phyloP scores from a whole-genome alignment of 2,329 filamentous ascomycete species.

The Bipolaris bicolor region DNA sequence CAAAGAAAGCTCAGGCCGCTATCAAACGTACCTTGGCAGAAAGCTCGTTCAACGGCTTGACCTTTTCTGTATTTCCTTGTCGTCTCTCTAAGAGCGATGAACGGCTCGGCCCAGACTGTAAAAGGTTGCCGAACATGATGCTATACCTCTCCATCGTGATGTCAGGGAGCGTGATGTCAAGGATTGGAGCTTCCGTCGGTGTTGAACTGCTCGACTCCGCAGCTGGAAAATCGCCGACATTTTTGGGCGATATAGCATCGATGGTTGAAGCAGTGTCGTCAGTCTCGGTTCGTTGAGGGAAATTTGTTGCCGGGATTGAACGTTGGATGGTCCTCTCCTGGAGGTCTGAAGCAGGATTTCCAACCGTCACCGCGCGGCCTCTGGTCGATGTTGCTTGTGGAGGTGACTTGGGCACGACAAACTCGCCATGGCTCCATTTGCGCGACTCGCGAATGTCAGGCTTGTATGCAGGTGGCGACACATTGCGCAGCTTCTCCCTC shows the following conservation, averaged over 20 bases:
- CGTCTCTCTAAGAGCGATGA: conserved; percentile 43
- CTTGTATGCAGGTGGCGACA: conserved; percentile 39
- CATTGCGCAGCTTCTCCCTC: conserved; percentile 23
- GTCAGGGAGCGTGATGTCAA: conserved; percentile 81
- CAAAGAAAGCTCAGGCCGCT: background rate
- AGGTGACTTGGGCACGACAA: conserved; percentile 18
- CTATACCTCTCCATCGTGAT: conserved; percentile 88
- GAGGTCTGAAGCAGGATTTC: conserved; percentile 23
- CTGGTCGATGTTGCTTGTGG: conserved; percentile 16
- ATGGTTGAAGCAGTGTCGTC: conserved; percentile 22
- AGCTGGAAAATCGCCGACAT: conserved; percentile 14
- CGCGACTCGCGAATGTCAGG: conserved; percentile 40
- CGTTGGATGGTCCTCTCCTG: conserved; percentile 18
- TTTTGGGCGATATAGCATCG: conserved; percentile 24
- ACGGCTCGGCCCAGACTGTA: conserved; percentile 54
- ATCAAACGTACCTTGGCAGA: conserved; percentile 39
- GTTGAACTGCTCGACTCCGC: conserved; percentile 3
- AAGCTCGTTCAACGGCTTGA: conserved; percentile 43
- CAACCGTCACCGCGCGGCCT: conserved; percentile 30
- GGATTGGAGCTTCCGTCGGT: conserved; percentile 39
- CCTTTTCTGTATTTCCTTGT: conserved; percentile 43
- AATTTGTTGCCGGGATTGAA: conserved; percentile 26
- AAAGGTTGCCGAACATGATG: conserved; percentile 84
- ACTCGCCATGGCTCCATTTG: conserved; percentile 28
- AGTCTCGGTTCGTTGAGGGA: conserved; percentile 20